Percentiles rank a stretch among this genome's conserved stretches.
phyloP scores from a whole-genome alignment of 345 rosid genomes.

The Dipteronia dyeriana region DNA sequence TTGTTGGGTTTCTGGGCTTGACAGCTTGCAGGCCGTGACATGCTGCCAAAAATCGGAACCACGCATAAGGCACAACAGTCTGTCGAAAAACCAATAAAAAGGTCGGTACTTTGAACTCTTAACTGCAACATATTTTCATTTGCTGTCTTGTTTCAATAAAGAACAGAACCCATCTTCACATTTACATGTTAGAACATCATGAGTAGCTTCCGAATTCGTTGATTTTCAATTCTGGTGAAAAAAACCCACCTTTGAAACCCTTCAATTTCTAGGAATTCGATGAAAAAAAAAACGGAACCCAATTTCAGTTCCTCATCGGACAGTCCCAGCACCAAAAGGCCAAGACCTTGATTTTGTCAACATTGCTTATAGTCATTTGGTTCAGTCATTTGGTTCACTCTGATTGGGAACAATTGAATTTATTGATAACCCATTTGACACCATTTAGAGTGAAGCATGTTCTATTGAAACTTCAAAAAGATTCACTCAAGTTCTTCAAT shows the following conservation, averaged over 20 bases:
- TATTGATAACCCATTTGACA: conserved; percentile 42
- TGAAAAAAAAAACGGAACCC: conserved; percentile 30
- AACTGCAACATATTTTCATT: background rate
- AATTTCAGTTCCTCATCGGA: conserved; percentile 69
- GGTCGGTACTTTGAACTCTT: conserved; percentile 6
- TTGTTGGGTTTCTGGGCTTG: too few species aligned
- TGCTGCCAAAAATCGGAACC: background rate
- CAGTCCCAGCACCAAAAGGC: conserved; percentile 60
- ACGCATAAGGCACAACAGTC: background rate
- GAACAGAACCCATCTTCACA: too few species aligned
- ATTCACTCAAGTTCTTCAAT: conserved; percentile 74
- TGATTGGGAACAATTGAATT: conserved; percentile 68
- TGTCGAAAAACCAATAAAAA: background rate
- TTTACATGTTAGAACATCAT: too few species aligned
- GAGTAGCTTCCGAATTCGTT: conserved; percentile 22
- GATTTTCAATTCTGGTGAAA: conserved; percentile 33
- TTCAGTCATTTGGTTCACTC: too few species aligned
- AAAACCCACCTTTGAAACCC: conserved; percentile 10
- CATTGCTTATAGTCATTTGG: conserved; percentile 81
- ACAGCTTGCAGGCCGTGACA: too few species aligned
- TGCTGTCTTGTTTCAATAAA: background rate
- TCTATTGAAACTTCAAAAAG: conserved; percentile 60
- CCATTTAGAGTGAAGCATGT: conserved; percentile 62
- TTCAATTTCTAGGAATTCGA: conserved; percentile 16
- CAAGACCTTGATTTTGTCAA: conserved; percentile 84